Evolutionary conservation across 352 stramenopile species (phyloP), one percentile per base, ranked within the genome.

Genomic region (Globisporangium sylvaticum): DNA sequence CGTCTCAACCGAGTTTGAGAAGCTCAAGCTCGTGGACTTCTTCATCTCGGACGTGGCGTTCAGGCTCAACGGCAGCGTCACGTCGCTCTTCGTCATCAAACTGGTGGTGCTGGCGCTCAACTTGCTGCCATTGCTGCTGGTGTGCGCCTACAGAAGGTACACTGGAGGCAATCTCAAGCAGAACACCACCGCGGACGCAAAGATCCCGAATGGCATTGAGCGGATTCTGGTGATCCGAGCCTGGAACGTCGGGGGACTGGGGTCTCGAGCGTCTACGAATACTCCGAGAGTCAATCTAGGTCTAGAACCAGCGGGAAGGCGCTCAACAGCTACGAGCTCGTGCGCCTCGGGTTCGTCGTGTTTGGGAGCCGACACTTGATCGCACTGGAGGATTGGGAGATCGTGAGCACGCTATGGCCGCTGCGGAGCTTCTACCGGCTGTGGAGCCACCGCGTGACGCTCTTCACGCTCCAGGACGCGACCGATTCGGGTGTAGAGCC

Each of bases 81-180:
- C n/a, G 12, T 53, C 74, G 60, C 68, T 84, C 14, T 78, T 83
- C n/a, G n/a, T 58, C n/a, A 52, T 83, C 44, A 88, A 88, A 53
- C 20, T 86, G n/a, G 65, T 60, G 18, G 24, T 84, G 29, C 64
- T 86, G 14, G 69, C 46, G 0, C 32, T 84, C 59, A 84, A 80
- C 46, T 52, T 77, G 0, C 29, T 83, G 34, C 75, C 76, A 29
- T 52, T 88, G 2, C 18, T 78, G 4, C 57, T 85, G 37, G 3
- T 12, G 37, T 20, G 37, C 37, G 7, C 14, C 37, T 20, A 15
- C 12, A 44, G 3, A 20, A 5, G 37, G 14, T 44, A 2, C 22
- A 73, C 63, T 58, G 8, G 69, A 76, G 37, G 1, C 25, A 6
- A 15, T 12, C 22, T 14, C 0, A 24, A 65, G 18, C 44, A 58